Conservation (phyloP, 2,329 filamentous ascomycete species). For the Alternaria sp. region DNA sequence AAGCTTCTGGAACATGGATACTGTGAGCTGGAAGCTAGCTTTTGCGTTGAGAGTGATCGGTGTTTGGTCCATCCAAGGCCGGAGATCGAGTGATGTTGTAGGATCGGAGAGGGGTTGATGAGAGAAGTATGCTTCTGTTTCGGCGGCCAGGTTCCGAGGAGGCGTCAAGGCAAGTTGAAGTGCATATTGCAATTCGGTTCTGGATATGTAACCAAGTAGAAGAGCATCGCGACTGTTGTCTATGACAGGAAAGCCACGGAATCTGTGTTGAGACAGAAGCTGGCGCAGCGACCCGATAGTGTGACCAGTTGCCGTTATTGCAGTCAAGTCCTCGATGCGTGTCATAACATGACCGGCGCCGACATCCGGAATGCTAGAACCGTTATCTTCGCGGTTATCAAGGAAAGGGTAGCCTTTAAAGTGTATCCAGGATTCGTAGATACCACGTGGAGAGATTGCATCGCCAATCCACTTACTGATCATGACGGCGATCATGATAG, state of each 20-base stretch:
- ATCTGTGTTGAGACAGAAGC: slow-evolving; percentile 76
- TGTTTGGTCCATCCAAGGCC: slow-evolving; percentile 99
- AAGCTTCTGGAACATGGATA: slow-evolving; percentile 93
- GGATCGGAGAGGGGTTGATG: slow-evolving; percentile 81
- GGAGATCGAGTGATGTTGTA: slow-evolving; percentile 79
- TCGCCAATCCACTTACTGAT: slow-evolving; percentile 98
- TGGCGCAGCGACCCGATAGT: slow-evolving; percentile 78
- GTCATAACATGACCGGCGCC: slow-evolving; percentile 92
- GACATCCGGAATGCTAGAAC: slow-evolving; percentile 76
- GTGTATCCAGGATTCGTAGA: slow-evolving; percentile 98
- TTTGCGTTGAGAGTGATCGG: slow-evolving; percentile 86
- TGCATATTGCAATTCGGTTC: slow-evolving; percentile 86
- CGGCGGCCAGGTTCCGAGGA: slow-evolving; percentile 67
- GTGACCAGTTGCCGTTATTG: slow-evolving; percentile 86
- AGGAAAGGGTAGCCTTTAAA: slow-evolving; percentile 96
- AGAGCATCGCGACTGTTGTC: slow-evolving; percentile 78
- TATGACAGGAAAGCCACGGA: slow-evolving; percentile 92
- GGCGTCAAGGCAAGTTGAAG: slow-evolving; percentile 68
- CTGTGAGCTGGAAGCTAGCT: slow-evolving; percentile 81
- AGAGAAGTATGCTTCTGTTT: slow-evolving; percentile 83
- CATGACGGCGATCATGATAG: slow-evolving; percentile 99
- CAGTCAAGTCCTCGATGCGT: slow-evolving; percentile 84
- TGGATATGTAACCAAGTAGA: slow-evolving; percentile 91
- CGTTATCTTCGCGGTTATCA: slow-evolving; percentile 80
- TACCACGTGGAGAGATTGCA: slow-evolving; percentile 88